Evolutionary conservation across 495 filamentous ascomycete genomes (phyloP), one percentile per base, ranked within the genome.

Genomic region (Halenospora varia): DNA sequence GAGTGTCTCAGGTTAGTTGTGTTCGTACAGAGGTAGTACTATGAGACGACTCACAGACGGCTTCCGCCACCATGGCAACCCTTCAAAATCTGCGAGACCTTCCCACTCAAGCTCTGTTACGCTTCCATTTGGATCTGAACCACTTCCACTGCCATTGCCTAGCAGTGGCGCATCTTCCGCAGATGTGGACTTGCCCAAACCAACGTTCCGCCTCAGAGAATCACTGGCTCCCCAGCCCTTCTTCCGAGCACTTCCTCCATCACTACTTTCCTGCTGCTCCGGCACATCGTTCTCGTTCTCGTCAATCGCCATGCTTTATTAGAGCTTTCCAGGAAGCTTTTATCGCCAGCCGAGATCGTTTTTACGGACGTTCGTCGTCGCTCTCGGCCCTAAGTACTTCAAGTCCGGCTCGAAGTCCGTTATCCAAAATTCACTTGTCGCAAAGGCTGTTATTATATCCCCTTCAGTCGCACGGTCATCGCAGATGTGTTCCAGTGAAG

Each of bases 21-120:
- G 35, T 39, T 46, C 24, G 19, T 52, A 50, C 9, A 41, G 22
- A 26, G 24, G 4, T 13, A n/a, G n/a, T n/a, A n/a, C n/a, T 10
- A 3, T 18, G 15, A 10, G 53, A 11, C 19, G 55, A 68, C 83
- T 64, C 73, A 91, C 88, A 22, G 86, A 89, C 18, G 89, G 90
- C 62, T 60, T 82, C 62, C 77, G 82, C 79, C 84, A 89, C 86
- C 87, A 89, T 17, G 85, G 80, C 51, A 86, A 62, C 2, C 77
- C 79, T 41, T 77, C 74, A 56, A 88, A 89, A 55, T 91, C 88
- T 10, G 72, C 74, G 17, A 72, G 63, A 20, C 79, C 75, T 25
- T 68, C 62, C 78, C 77, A 77, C 55, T 59, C 55, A 66, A 39
- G 56, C n/a, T 49, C 51, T 9, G 52, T 53, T 15, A 44, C 52